Base-by-base conservation (phyloP, 2,329 filamentous ascomycete species). In the Epichloe scottii region DNA sequence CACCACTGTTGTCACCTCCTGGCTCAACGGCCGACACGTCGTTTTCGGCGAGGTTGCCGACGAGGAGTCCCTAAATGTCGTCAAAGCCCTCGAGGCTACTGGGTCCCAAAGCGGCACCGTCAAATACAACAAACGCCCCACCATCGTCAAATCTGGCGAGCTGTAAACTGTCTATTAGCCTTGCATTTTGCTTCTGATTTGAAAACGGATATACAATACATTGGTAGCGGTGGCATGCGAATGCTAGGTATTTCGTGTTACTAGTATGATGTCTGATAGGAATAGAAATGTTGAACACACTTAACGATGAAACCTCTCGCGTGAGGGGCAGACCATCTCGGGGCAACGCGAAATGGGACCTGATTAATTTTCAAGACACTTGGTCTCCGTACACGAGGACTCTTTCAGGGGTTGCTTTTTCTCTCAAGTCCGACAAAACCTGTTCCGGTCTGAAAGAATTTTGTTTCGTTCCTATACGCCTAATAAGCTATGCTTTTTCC, bases 1-100 rank as follows among this genome's bases (percentile, higher is more conserved):
- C 67, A 97, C 91, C 63, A 97, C 91, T 51, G 89, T 95, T 48
- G 78, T 83, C 54, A 97, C 93, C 54, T 83, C 84, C 51, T 95
- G 95, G 78, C 77, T 93, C 60, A 79, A 93, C 68, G 81, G 80
- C 65, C 85, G 85, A 69, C 87, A 93, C 77, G 85, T 89, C 70
- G 86, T 89, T 66, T 90, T 90, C 72, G 88, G 87, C 66, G 76
- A 87, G 73, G 85, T 90, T 45, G 72, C 72, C 53, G 74, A 77
- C 56, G 54, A 67, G 1, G 58, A 68, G 43, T 74, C 71, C 52
- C 59, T 80, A 67, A 62, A 69, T 33, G 57, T 82, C 52, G 79
- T 85, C 68, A 76, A 72, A 71, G 72, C 78, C 54, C 65, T 85
- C 41, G 81, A 85, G 75, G 77, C 76, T 50, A 76, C 73, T 51